These are phyloP conservation scores for Penicillium bovifimosum DNA, from an alignment of 495 filamentous ascomycete genomes.

Conservation along the genomic window DNA sequence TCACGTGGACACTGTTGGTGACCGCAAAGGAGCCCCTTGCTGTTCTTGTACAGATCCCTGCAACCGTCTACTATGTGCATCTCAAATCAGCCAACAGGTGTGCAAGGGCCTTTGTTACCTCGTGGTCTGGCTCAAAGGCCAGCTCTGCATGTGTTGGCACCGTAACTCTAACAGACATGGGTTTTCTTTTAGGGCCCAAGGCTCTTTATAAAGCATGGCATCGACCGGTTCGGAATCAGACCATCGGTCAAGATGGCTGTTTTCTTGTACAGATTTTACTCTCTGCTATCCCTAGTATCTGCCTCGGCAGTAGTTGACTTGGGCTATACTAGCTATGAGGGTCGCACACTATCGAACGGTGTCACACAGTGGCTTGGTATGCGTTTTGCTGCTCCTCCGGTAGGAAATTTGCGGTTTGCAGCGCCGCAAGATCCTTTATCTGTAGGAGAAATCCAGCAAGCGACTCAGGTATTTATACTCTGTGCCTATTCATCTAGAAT, in stretches of 20 bases:
- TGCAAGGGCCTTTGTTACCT: neutral
- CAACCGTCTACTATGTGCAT: neutral
- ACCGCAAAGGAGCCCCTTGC: neutral
- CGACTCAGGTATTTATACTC: constrained; percentile 31
- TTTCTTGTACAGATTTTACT: constrained; percentile 7
- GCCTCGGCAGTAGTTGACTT: constrained; percentile 34
- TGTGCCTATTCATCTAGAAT: neutral
- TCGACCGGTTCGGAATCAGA: neutral
- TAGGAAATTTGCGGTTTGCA: constrained; percentile 54
- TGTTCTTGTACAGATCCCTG: neutral
- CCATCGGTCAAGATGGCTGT: constrained; percentile 8
- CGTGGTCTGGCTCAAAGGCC: neutral
- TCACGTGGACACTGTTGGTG: neutral
- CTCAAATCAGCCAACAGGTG: neutral
- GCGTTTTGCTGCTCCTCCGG: constrained; percentile 56
- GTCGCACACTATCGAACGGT: constrained; percentile 34
- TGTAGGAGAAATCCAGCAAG: constrained; percentile 37
- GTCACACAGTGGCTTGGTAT: constrained; percentile 61
- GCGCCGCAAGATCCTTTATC: constrained; percentile 50
- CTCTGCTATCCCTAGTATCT: constrained; percentile 15
- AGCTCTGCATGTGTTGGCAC: neutral
- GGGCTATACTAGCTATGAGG: constrained; percentile 40
- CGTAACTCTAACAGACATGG: neutral
- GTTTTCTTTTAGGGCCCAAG: constrained; percentile 5
- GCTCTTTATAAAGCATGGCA: constrained; percentile 8